A percentile compares a stretch with the other conserved stretches of the same genome.
These are phyloP conservation scores for Candida dendrica DNA, from an alignment of 805 yeast genomes.

Conservation along the genomic window DNA sequence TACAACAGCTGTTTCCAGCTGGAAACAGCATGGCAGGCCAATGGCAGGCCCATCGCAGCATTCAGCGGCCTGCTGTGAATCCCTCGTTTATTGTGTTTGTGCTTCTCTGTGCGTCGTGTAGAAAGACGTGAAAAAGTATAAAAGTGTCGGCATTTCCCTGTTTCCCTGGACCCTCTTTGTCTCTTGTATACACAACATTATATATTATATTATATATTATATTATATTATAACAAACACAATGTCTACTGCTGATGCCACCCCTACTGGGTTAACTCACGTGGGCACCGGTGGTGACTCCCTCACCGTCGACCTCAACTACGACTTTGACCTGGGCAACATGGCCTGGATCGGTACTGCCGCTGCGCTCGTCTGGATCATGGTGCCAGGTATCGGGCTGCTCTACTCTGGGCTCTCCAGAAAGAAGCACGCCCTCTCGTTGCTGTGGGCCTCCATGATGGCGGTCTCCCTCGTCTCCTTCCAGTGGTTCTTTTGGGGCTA, in stretches of 20 bases:
- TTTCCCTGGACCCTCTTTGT: too few relatives aligned
- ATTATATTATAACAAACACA: too few relatives aligned
- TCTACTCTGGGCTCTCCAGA: conserved; percentile 90
- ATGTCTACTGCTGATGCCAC: conserved; percentile 4
- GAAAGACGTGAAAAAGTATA: too few relatives aligned
- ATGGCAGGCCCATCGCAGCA: too few relatives aligned
- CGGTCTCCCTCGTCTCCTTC: conserved; percentile 73
- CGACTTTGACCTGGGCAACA: conserved; percentile 65
- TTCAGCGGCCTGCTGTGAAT: too few relatives aligned
- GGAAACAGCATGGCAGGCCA: too few relatives aligned
- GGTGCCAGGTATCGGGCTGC: conserved; percentile 92
- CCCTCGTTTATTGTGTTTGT: too few relatives aligned
- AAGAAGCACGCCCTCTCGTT: conserved; percentile 93
- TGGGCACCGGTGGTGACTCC: conserved; percentile 77
- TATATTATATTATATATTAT: too few relatives aligned
- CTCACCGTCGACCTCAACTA: conserved; percentile 64
- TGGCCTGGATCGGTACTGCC: conserved; percentile 81
- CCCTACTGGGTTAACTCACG: conserved; percentile 41
- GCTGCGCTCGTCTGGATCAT: conserved; percentile 86
- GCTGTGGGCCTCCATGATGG: conserved; percentile 91
- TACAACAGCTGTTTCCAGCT: too few relatives aligned
- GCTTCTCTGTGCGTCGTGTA: too few relatives aligned
- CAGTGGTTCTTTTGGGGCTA: conserved; percentile 99
- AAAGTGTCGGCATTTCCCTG: too few relatives aligned
- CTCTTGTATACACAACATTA: too few relatives aligned